Percentiles rank a stretch among this genome's conserved stretches.
Conservation (phyloP, 768 basidiomycete species). For the Boletus tylopilopsis region DNA sequence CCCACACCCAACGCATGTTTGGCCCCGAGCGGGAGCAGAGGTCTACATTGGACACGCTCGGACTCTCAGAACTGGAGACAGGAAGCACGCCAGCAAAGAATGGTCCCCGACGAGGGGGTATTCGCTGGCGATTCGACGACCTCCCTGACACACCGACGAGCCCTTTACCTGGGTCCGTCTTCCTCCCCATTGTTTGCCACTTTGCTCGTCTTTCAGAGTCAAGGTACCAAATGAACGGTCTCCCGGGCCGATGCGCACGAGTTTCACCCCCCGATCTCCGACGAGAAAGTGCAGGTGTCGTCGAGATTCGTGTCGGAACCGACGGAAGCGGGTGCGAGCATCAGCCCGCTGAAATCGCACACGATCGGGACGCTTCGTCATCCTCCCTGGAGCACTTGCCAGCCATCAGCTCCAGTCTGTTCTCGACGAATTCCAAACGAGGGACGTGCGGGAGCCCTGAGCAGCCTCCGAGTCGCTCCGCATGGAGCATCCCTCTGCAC, state of each 20-base stretch:
- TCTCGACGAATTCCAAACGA: constrained; percentile 21
- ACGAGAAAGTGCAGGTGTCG: constrained; percentile 55
- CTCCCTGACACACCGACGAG: constrained; percentile 12
- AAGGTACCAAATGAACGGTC: constrained; percentile 19
- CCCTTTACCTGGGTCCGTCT: constrained; percentile 10
- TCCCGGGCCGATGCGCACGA: constrained; percentile 30
- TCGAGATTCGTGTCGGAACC: constrained; percentile 49
- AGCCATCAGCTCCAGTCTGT: constrained; percentile 30
- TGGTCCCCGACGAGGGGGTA: constrained; percentile 47
- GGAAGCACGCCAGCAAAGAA: constrained; percentile 12
- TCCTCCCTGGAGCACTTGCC: constrained; percentile 33
- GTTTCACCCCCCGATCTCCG: constrained; percentile 32
- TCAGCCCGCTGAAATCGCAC: constrained; percentile 24
- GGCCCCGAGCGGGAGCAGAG: constrained; percentile 57
- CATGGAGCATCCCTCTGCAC: constrained; percentile 39
- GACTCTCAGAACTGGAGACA: constrained; percentile 72
- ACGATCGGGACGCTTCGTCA: constrained; percentile 10
- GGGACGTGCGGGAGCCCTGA: constrained; percentile 14
- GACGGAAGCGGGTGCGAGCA: constrained; percentile 46
- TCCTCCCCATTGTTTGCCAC: constrained; percentile 5
- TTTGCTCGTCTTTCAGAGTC: constrained; percentile 21
- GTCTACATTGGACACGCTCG: constrained; percentile 54
- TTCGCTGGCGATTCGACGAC: constrained; percentile 46
- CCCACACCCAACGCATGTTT: constrained; percentile 33
- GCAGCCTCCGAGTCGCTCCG: constrained; percentile 27